Evolutionary conservation across 805 yeast species (phyloP).

Genomic region (Starmerella floricola): DNA sequence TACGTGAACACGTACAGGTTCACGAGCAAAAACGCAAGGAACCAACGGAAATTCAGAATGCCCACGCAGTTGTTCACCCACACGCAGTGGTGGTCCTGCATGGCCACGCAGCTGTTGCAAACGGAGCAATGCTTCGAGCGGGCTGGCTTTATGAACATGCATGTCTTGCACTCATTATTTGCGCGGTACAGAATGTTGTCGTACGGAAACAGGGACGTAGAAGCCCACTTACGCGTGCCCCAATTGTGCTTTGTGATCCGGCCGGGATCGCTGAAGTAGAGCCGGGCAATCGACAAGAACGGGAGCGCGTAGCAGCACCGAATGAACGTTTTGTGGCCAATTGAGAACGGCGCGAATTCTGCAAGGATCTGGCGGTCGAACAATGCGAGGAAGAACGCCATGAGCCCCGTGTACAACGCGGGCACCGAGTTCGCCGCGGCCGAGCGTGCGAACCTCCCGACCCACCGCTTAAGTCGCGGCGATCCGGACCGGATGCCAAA

Average conservation of each 20-base stretch:
- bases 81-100: constrained; percentile 50
- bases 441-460: constrained; percentile 13
- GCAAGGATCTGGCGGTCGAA: constrained; percentile 13
- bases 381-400: constrained; percentile 18
- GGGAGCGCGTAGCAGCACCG: constrained; percentile 19
- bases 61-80: constrained; percentile 57
- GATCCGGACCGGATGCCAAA: not conserved
- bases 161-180: constrained; percentile 37
- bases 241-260: constrained; percentile 15
- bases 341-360: constrained; percentile 4
- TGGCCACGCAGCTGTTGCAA: constrained; percentile 38
- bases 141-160: constrained; percentile 41
- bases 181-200: constrained; percentile 47
- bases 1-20: constrained; percentile 38
- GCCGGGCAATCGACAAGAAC: constrained; percentile 20
- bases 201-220: constrained; percentile 26
- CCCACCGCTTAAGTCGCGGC: not conserved
- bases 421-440: constrained; percentile 19
- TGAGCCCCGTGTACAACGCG: constrained; percentile 11
- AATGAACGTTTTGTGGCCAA: constrained; percentile 14
- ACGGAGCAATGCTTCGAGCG: constrained; percentile 48
- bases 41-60: constrained; percentile 48
- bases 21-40: constrained; percentile 41
- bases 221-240: constrained; percentile 21
- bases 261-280: constrained; percentile 33